Evolutionary conservation across 2,329 filamentous ascomycete species (phyloP), one percentile per base, ranked within the genome.

Genomic region (Anthostomella pinea): DNA sequence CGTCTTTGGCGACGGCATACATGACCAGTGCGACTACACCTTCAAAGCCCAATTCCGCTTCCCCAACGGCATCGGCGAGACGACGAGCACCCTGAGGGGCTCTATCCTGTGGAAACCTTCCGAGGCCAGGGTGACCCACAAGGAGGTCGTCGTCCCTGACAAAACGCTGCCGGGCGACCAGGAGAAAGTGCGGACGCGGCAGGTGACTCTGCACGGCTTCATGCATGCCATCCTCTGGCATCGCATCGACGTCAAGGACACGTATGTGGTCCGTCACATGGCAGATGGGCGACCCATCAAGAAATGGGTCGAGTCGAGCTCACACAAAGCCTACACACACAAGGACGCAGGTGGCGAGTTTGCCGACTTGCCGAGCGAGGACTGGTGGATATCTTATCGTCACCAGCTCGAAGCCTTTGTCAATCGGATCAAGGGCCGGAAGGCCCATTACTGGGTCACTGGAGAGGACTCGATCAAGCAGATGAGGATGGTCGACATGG

Each of bases 401-500:
- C 58, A 71, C 47, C 63, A 68, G 57, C 57, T 75, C 19, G 69
- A 74, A 51, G 58, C 65, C 40, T 75, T 75, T 47, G 67, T 73
- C 9, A 65, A 72, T 51, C 55, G 52, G 20, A 45, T 74, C 30
- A 63, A 61, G 29, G 66, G 65, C 1, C 53, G 62, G 1, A 40
- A 62, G 35, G 59, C 57, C 6, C 54, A 60, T 4, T 39, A 59
- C 3, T 72, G 69, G 66, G 53, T 73, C 6, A 49, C 53, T 11
- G 48, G 46, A 2, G 63, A 69, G 32, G 68, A 72, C 41, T 68
- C 61, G 17, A 57, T 73, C 16, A 49, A 50, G 14, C 65, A 64
- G 59, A 70, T 69, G 65, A 60, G 51, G 52, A 66, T 67, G 56
- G 50, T 74, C 19, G 72, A 75, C 46, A 60, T 63, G 56, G 66